phyloP scores from a whole-genome alignment of 305 asterid species.

The Rubia peregrina region DNA sequence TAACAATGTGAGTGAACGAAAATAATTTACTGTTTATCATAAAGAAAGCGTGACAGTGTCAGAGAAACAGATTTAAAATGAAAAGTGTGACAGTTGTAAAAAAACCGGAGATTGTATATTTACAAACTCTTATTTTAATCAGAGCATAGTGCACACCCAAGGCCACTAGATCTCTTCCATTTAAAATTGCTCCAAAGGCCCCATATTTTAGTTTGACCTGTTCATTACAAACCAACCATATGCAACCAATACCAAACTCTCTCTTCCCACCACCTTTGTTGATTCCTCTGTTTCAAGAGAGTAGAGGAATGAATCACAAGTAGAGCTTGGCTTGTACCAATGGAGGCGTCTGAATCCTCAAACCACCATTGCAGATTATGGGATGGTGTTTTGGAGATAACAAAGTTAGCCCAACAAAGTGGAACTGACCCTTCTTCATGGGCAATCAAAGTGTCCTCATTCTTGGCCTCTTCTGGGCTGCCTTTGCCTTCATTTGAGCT shows the following conservation, averaged over 20 bases:
- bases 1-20: no score
- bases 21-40: no score
- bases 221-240: constrained; percentile 29
- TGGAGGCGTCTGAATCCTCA: constrained; percentile 12
- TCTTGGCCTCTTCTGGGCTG: constrained; percentile 57
- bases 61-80: no score
- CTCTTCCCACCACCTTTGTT: constrained; percentile 1
- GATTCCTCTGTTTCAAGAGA: constrained; percentile 7
- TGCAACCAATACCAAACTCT: constrained; percentile 13
- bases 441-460: constrained; percentile 76
- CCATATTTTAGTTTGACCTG: constrained; percentile 34
- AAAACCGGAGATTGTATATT: neutral
- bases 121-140: constrained; percentile 15
- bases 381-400: constrained; percentile 62
- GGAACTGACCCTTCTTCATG: constrained; percentile 68
- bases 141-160: neutral
- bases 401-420: constrained; percentile 65
- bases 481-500: constrained; percentile 64
- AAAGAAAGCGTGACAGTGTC: no score
- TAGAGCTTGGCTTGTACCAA: constrained; percentile 35
- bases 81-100: no score
- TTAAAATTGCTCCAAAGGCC: constrained; percentile 16
- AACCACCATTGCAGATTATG: constrained; percentile 28
- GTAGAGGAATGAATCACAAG: constrained; percentile 25
- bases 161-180: constrained; percentile 9